Conservation (phyloP, 257 asterid genomes). For the Buddleja alternifolia region DNA sequence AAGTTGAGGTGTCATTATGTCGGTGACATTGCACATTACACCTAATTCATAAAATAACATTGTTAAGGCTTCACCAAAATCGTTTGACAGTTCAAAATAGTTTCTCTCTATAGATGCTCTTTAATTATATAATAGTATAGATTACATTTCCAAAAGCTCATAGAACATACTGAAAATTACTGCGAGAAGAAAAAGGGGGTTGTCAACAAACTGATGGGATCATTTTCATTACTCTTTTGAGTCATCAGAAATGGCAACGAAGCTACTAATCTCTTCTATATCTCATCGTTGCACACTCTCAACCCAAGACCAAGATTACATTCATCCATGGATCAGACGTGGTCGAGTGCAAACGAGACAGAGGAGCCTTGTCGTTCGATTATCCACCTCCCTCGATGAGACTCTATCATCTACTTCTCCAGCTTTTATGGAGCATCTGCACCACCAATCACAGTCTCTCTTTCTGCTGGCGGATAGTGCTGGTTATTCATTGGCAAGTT, state of each 20-base stretch:
- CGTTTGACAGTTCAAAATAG: too few relatives aligned
- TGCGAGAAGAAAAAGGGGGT: background rate
- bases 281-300: slow-evolving; percentile 42
- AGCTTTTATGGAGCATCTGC: slow-evolving; percentile 46
- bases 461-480: slow-evolving; percentile 64
- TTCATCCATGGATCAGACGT: slow-evolving; percentile 37
- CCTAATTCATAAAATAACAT: too few relatives aligned
- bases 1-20: too few relatives aligned
- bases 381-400: slow-evolving; percentile 38
- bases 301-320: slow-evolving; percentile 30
- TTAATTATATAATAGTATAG: too few relatives aligned
- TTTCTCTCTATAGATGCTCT: too few relatives aligned
- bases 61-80: too few relatives aligned
- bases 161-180: background rate
- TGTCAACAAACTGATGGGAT: slow-evolving; percentile 16
- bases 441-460: slow-evolving; percentile 48
- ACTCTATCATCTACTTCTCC: slow-evolving; percentile 38
- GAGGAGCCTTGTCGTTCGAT: slow-evolving; percentile 35
- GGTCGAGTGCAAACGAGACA: slow-evolving; percentile 29
- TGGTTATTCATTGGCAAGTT: slow-evolving; percentile 89
- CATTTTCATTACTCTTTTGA: slow-evolving; percentile 7
- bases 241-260: slow-evolving; percentile 51
- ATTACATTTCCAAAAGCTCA: background rate
- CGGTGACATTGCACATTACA: too few relatives aligned
- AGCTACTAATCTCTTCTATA: slow-evolving; percentile 50